Evolutionary conservation across 2,329 filamentous ascomycete genomes (phyloP).

Genomic region (Parastagonospora nodorum): DNA sequence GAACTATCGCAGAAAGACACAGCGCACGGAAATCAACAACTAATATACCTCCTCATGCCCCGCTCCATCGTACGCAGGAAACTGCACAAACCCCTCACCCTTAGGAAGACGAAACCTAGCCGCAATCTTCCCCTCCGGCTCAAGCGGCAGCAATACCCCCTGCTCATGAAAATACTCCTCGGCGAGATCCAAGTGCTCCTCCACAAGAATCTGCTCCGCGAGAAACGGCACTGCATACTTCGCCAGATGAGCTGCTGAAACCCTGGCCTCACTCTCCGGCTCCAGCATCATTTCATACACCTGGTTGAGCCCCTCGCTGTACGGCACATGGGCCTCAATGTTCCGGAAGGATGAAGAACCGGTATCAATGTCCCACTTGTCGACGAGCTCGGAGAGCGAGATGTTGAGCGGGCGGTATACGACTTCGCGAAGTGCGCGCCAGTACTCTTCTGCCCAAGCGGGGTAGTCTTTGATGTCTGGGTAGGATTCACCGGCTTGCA

Average conservation of each 20-base stretch:
- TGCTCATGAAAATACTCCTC: not conserved
- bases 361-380: not conserved
- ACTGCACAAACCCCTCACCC: too few species aligned
- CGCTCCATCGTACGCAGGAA: too few species aligned
- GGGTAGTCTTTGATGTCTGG: slow-evolving; percentile 1
- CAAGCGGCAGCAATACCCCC: too few species aligned
- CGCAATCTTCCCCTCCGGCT: too few species aligned
- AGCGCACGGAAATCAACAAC: too few species aligned
- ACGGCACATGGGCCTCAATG: not conserved
- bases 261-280: not conserved
- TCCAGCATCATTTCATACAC: not conserved
- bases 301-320: not conserved
- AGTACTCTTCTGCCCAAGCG: not conserved
- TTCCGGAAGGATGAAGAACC: not conserved
- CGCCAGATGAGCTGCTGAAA: not conserved
- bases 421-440: not conserved
- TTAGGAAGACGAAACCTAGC: too few species aligned
- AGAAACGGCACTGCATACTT: not conserved
- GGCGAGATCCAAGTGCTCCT: not conserved
- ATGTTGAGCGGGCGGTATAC: slow-evolving; percentile 13
- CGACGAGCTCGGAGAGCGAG: not conserved
- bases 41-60: too few species aligned
- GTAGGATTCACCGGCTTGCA: not conserved
- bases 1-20: too few species aligned
- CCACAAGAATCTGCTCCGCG: not conserved